Percentiles rank a stretch among this genome's conserved stretches.
Evolutionary conservation across 805 yeast genomes (phyloP).

Genomic region (Suhomyces sp.): DNA sequence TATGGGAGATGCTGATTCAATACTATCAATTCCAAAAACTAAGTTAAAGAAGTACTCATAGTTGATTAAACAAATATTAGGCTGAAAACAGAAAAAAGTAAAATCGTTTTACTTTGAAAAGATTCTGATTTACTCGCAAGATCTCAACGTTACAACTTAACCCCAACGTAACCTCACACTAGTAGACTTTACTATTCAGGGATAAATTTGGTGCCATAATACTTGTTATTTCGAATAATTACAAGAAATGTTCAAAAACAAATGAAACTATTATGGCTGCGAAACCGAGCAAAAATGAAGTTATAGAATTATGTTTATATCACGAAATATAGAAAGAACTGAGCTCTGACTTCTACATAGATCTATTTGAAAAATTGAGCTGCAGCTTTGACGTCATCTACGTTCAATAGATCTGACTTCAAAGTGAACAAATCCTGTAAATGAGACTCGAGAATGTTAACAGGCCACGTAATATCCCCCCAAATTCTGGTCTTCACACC

Average conservation of each 20-base stretch:
- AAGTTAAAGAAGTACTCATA: neutral
- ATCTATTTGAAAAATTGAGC: slow-evolving; percentile 1
- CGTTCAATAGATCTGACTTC: slow-evolving; percentile 60
- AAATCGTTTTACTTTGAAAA: neutral
- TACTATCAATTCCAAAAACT: no score
- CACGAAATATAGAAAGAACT: no score
- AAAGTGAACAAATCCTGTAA: slow-evolving; percentile 47
- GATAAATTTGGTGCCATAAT: neutral
- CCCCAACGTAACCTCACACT: neutral
- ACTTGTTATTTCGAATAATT: neutral
- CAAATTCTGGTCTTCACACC: slow-evolving; percentile 61
- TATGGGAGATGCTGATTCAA: no score
- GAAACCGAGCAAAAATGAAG: neutral
- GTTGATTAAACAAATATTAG: no score
- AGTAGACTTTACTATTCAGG: neutral
- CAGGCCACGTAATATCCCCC: slow-evolving; percentile 74
- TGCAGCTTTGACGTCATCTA: slow-evolving; percentile 54
- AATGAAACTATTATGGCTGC: neutral
- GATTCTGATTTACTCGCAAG: no score
- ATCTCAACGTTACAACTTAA: no score
- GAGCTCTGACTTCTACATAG: neutral
- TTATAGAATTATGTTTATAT: no score
- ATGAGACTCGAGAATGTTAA: slow-evolving; percentile 38
- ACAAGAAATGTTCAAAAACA: neutral
- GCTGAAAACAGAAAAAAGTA: no score